Conservation (phyloP, 164 flowering plant genomes). For the Dillenia suffruticosa region DNA sequence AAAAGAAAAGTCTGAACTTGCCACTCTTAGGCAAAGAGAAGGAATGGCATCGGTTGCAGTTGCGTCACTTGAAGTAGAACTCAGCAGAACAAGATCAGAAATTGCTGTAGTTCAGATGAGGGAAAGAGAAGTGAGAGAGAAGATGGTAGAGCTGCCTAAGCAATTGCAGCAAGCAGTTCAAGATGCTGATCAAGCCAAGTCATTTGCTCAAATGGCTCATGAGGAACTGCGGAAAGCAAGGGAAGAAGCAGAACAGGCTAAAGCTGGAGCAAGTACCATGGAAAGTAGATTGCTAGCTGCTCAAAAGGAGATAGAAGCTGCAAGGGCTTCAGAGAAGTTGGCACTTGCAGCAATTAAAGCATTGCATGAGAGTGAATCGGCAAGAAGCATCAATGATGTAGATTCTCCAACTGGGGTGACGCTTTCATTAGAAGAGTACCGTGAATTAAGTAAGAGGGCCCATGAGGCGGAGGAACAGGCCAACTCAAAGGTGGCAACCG, state of each 20-base stretch:
- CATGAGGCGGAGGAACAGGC: slow-evolving; percentile 89
- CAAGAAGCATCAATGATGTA: slow-evolving; percentile 23
- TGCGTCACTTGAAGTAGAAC: slow-evolving; percentile 81
- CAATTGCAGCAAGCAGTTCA: slow-evolving; percentile 67
- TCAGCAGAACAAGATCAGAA: slow-evolving; percentile 55
- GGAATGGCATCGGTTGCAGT: slow-evolving; percentile 82
- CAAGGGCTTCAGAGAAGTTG: slow-evolving; percentile 76
- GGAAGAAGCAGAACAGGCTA: slow-evolving; percentile 79
- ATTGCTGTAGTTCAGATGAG: slow-evolving; percentile 47
- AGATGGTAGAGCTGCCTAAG: slow-evolving; percentile 71
- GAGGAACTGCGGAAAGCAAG: slow-evolving; percentile 63
- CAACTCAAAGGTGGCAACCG: slow-evolving; percentile 54
- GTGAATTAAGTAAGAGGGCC: slow-evolving; percentile 69
- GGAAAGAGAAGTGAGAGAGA: slow-evolving; percentile 73
- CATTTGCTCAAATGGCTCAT: slow-evolving; percentile 39
- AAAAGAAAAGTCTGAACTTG: slow-evolving; percentile 59
- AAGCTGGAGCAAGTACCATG: slow-evolving; percentile 64
- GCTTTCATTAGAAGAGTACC: slow-evolving; percentile 78
- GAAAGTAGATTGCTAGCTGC: slow-evolving; percentile 71
- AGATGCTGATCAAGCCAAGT: slow-evolving; percentile 73
- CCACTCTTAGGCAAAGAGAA: slow-evolving; percentile 66
- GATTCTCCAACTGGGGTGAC: slow-evolving; percentile 52
- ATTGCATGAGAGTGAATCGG: slow-evolving; percentile 71
- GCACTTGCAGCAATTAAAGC: slow-evolving; percentile 85
- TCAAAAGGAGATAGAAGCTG: slow-evolving; percentile 84